Evolutionary conservation across 2,329 filamentous ascomycete species (phyloP).

Genomic region (Alternaria sp.): DNA sequence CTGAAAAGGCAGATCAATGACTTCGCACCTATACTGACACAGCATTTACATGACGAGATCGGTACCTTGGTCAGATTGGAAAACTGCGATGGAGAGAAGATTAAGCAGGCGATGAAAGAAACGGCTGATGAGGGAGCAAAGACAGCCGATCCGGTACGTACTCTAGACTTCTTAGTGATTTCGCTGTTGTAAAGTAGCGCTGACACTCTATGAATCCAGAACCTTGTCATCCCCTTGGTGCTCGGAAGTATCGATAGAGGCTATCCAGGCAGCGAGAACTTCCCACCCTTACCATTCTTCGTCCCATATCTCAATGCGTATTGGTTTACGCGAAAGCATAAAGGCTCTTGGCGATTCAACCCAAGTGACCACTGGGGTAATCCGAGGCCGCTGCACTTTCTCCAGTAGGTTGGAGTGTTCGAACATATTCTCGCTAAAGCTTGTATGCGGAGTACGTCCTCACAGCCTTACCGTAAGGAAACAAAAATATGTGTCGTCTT

Average conservation of each 20-base stretch:
- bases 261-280: conserved; percentile 43
- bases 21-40: conserved; percentile 24
- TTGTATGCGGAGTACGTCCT: neutral
- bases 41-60: conserved; percentile 34
- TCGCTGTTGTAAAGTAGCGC: neutral
- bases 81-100: conserved; percentile 17
- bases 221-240: conserved; percentile 41
- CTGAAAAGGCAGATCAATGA: conserved; percentile 23
- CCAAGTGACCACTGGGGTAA: conserved; percentile 46
- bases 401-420: neutral
- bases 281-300: conserved; percentile 47
- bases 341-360: conserved; percentile 47
- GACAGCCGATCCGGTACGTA: conserved; percentile 18
- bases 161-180: neutral
- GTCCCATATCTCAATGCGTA: conserved; percentile 47
- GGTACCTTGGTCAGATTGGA: conserved; percentile 25
- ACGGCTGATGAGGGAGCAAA: conserved; percentile 2
- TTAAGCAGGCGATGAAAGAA: conserved; percentile 15
- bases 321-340: conserved; percentile 40
- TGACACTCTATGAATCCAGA: neutral
- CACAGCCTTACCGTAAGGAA: neutral
- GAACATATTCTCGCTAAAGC: neutral
- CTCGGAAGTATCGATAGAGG: conserved; percentile 45
- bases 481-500: neutral
- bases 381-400: conserved; percentile 29